Evolutionary conservation across 2,329 filamentous ascomycete species (phyloP).

Genomic region (Fusarium praegraminearum): DNA sequence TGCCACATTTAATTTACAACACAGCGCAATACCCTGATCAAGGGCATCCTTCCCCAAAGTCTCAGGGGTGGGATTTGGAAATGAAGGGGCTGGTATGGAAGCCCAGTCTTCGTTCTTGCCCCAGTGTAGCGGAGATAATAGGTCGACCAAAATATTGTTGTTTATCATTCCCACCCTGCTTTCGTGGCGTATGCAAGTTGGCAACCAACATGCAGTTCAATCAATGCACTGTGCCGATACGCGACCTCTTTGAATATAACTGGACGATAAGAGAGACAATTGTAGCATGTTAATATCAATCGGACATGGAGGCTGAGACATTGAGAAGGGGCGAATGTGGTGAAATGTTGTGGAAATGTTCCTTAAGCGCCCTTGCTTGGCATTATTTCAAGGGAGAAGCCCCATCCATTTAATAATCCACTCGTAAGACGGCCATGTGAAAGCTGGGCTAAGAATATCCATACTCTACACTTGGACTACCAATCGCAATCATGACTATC

Average conservation of each 20-base stretch:
- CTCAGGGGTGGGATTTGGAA: not conserved
- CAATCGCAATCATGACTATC: conserved; percentile 18
- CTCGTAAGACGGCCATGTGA: too few species aligned
- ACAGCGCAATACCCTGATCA: too few species aligned
- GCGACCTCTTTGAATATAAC: not conserved
- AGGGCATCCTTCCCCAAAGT: not conserved
- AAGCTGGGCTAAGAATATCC: not conserved
- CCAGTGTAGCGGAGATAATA: not conserved
- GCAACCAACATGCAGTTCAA: not conserved
- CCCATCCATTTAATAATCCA: not conserved
- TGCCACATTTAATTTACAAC: not conserved
- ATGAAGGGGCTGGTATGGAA: not conserved
- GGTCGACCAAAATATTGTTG: not conserved
- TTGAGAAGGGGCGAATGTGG: not conserved
- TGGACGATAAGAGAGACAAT: not conserved
- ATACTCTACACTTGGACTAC: not conserved
- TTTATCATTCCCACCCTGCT: not conserved
- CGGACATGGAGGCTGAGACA: not conserved
- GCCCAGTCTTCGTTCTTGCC: not conserved
- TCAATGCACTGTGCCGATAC: not conserved
- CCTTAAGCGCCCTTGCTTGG: not conserved
- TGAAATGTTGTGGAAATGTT: not conserved
- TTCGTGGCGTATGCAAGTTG: not conserved
- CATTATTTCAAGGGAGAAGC: not conserved
- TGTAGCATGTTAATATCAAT: not conserved